Percentiles rank a stretch among this genome's conserved stretches.
These are phyloP conservation scores for Ailanthus altissimus DNA, from an alignment of 345 rosid genomes.

Conservation along the genomic window DNA sequence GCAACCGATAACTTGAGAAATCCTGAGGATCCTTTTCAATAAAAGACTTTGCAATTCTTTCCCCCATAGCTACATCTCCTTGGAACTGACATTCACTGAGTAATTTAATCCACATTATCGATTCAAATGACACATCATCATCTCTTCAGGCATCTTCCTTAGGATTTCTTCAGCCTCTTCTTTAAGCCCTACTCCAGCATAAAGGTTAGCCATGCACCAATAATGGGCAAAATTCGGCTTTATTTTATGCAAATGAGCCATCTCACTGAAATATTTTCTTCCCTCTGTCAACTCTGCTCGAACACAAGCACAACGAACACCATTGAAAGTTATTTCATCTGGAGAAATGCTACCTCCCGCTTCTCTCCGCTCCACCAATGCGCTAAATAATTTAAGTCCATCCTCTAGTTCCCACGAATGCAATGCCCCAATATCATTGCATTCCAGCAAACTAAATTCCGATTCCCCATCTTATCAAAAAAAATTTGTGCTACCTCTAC, in stretches of 20 bases:
- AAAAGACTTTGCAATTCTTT: conserved; percentile 50
- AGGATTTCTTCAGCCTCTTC: conserved; percentile 54
- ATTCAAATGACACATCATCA: conserved; percentile 43
- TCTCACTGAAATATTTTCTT: conserved; percentile 44
- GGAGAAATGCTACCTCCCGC: conserved; percentile 32
- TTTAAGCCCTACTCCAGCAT: conserved; percentile 36
- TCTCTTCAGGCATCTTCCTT: conserved; percentile 39
- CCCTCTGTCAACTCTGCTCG: conserved; percentile 55
- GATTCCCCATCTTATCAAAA: conserved; percentile 42
- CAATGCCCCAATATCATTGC: conserved; percentile 80
- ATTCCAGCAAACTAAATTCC: conserved; percentile 66
- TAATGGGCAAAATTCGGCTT: conserved; percentile 71
- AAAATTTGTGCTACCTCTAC: conserved; percentile 52
- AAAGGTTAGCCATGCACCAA: conserved; percentile 85
- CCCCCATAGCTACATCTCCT: conserved; percentile 46
- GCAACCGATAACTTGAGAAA: conserved; percentile 51
- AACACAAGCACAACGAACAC: conserved; percentile 66
- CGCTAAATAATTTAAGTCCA: conserved; percentile 53
- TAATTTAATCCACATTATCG: conserved; percentile 52
- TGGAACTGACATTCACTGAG: conserved; percentile 50
- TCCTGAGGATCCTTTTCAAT: conserved; percentile 56
- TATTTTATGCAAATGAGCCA: conserved; percentile 46
- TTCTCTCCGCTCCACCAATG: conserved; percentile 30
- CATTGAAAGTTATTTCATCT: conserved; percentile 59
- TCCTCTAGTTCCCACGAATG: conserved; percentile 66